Conservation (phyloP, 2,329 filamentous ascomycete species). For the Penicillium sp. region DNA sequence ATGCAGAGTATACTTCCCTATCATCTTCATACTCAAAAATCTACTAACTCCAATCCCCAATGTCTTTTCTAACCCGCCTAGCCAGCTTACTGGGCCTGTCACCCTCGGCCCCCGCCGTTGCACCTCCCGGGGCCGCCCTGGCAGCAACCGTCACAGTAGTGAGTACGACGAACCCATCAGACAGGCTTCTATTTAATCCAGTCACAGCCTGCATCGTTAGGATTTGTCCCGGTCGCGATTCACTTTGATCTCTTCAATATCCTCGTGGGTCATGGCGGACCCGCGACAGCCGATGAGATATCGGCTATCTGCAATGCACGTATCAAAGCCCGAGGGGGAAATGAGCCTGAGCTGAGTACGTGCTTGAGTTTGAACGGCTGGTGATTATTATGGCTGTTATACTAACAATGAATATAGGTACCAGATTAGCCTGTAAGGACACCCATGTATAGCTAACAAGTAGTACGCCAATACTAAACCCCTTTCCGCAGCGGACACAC, state of each 20-base stretch:
- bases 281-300: conserved; percentile 31
- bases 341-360: conserved; percentile 28
- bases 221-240: conserved; percentile 40
- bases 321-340: conserved; percentile 9
- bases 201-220: conserved; percentile 35
- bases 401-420: conserved; percentile 7
- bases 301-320: conserved; percentile 23
- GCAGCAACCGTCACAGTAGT: conserved; percentile 32
- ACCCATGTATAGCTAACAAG: background rate
- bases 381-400: background rate
- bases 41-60: background rate
- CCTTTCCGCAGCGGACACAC: conserved; percentile 34
- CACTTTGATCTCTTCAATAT: conserved; percentile 37
- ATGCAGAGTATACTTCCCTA: background rate
- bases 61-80: conserved; percentile 22
- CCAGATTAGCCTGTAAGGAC: conserved; percentile 17
- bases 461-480: conserved; percentile 2
- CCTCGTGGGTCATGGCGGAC: conserved; percentile 26
- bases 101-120: conserved; percentile 6
- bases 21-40: background rate
- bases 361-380: background rate
- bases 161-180: conserved; percentile 6
- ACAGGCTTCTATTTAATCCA: background rate
- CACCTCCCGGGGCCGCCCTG: conserved; percentile 27
- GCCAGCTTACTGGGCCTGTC: conserved; percentile 16